Evolutionary conservation across 73 alveolate genomes (phyloP).

Genomic region (Stentor roeselii): DNA sequence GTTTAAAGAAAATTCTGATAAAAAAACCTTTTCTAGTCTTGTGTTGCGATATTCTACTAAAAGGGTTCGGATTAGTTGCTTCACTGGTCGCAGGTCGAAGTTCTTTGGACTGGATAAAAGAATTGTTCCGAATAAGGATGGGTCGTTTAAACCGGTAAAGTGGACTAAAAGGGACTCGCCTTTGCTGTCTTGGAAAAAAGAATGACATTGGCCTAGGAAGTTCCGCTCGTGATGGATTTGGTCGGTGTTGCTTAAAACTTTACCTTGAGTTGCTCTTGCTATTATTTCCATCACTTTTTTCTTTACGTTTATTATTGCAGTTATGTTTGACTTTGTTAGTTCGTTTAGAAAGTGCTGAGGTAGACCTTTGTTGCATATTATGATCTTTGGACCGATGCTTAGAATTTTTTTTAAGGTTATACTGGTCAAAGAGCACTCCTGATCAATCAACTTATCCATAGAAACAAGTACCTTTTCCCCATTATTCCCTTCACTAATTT

Average conservation of each 20-base stretch:
- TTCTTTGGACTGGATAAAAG: not conserved
- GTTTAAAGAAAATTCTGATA: not conserved
- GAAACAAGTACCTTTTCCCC: not conserved
- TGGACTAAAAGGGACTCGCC: not conserved
- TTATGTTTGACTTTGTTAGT: not conserved
- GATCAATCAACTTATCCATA: not conserved
- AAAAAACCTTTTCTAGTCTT: not conserved
- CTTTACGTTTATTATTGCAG: constrained; percentile 2
- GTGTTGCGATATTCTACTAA: not conserved
- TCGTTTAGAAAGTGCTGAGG: not conserved
- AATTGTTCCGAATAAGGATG: not conserved
- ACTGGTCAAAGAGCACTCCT: not conserved
- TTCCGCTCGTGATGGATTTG: not conserved
- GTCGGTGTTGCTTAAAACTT: not conserved
- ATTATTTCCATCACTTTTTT: not conserved
- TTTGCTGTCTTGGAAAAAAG: not conserved
- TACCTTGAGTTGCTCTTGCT: not conserved
- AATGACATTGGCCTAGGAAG: not conserved
- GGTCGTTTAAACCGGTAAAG: not conserved
- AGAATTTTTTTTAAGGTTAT: constrained; percentile 5
- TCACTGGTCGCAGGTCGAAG: not conserved
- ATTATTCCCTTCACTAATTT: not conserved
- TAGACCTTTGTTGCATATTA: not conserved
- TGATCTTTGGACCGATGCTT: constrained; percentile 13
- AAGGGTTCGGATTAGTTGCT: not conserved